Conservation (phyloP, 2,329 filamentous ascomycete species). For the Trichoderma hamatum region DNA sequence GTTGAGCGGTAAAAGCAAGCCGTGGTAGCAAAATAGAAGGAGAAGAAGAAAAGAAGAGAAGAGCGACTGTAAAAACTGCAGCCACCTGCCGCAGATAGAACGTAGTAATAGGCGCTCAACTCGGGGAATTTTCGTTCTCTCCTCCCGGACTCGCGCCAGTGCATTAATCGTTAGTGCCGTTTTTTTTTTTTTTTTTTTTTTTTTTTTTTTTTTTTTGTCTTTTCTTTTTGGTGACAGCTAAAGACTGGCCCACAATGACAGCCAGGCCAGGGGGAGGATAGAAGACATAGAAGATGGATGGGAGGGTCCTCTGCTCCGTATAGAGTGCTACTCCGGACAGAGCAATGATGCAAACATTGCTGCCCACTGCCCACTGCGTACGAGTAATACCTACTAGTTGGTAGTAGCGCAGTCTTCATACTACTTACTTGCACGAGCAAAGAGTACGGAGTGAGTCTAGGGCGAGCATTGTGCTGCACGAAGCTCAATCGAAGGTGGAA, state of each 20-base stretch:
- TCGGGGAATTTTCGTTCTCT: slow-evolving; percentile 21
- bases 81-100: slow-evolving; percentile 8
- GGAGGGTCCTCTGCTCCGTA: background rate
- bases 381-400: background rate
- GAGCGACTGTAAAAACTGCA: slow-evolving; percentile 1
- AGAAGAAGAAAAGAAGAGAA: background rate
- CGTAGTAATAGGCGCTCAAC: background rate
- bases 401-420: background rate
- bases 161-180: slow-evolving; percentile 11
- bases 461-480: background rate
- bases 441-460: background rate
- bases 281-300: background rate
- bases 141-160: slow-evolving; percentile 14
- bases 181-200: background rate
- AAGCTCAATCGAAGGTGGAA: slow-evolving; percentile 5
- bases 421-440: background rate
- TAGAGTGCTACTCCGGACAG: background rate
- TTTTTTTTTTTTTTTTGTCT: background rate
- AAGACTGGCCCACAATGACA: slow-evolving; percentile 9
- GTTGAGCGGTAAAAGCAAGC: background rate
- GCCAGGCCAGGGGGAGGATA: background rate
- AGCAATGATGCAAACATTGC: slow-evolving; percentile 11
- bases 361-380: slow-evolving; percentile 10
- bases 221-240: background rate
- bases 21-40: background rate